These are phyloP conservation scores for Bipolaris gigantea DNA, from an alignment of 2,329 filamentous ascomycete genomes.

Conservation along the genomic window DNA sequence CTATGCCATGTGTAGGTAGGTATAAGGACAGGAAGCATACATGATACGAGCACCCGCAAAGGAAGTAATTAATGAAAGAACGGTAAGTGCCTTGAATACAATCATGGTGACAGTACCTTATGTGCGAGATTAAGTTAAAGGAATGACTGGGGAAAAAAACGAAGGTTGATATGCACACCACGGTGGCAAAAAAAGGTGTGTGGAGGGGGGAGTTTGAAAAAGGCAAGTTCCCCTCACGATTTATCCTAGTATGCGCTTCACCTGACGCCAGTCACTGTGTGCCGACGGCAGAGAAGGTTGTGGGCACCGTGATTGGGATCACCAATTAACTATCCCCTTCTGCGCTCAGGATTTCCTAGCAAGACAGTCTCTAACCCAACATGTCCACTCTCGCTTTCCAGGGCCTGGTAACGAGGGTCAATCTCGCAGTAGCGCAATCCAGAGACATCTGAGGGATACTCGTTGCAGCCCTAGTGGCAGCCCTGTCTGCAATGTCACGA, in stretches of 20 bases:
- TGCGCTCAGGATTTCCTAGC: neutral
- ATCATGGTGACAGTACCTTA: slow-evolving; percentile 6
- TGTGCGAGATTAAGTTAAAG: neutral
- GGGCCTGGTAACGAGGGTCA: neutral
- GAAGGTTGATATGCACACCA: slow-evolving; percentile 4
- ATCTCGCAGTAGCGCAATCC: slow-evolving; percentile 1
- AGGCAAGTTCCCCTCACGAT: neutral
- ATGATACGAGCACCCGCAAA: slow-evolving; percentile 10
- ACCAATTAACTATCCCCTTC: neutral
- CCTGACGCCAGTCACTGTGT: neutral
- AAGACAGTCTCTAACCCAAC: neutral
- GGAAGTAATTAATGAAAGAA: slow-evolving; percentile 11
- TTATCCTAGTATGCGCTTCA: slow-evolving; percentile 6
- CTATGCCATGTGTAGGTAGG: neutral
- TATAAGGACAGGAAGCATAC: neutral
- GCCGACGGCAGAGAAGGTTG: neutral
- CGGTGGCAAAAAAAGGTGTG: neutral
- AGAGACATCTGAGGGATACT: neutral
- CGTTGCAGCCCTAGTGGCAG: neutral
- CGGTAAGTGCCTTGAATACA: slow-evolving; percentile 13
- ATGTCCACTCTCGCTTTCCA: neutral
- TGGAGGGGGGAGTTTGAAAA: neutral
- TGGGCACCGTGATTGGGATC: slow-evolving; percentile 9
- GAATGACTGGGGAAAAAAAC: slow-evolving; percentile 7
- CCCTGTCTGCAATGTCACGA: neutral